A percentile compares a stretch with the other conserved stretches of the same genome.
Conservation (phyloP, 108 stramenopile species). For the Epithemia pelagica region DNA sequence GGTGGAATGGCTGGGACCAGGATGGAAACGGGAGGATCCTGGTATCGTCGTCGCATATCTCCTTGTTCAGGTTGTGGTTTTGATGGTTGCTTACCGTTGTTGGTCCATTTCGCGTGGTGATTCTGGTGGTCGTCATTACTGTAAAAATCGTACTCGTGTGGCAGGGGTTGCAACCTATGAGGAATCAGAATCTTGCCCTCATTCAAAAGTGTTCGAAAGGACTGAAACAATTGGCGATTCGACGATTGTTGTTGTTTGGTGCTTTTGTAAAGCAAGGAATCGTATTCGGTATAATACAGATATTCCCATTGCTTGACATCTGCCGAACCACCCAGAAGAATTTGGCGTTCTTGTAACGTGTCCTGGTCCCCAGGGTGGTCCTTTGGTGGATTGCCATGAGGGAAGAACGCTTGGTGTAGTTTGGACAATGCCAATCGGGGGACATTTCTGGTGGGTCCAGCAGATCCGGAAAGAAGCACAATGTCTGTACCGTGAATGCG, state of each 20-base stretch:
- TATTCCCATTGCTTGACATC: conserved; percentile 21
- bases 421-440: not conserved
- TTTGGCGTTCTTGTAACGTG: not conserved
- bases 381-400: too few relatives aligned
- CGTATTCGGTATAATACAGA: conserved; percentile 21
- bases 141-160: conserved; percentile 21
- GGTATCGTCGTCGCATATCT: not conserved
- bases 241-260: not conserved
- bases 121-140: too few relatives aligned
- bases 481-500: not conserved
- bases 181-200: conserved; percentile 17
- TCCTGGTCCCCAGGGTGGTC: not conserved
- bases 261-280: conserved; percentile 6
- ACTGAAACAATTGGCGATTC: conserved; percentile 4
- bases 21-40: not conserved
- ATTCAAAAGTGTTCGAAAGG: conserved; percentile 10
- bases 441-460: not conserved
- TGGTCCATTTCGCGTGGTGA: too few relatives aligned
- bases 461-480: not conserved
- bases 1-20: not conserved
- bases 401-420: not conserved
- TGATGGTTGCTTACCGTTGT: too few relatives aligned
- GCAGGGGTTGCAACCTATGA: conserved; percentile 28
- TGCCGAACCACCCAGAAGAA: not conserved
- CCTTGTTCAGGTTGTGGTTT: too few relatives aligned